A percentile compares a stretch with the other conserved stretches of the same genome.
phyloP scores from a whole-genome alignment of 331 rosid species.

The Malus hybrid region DNA sequence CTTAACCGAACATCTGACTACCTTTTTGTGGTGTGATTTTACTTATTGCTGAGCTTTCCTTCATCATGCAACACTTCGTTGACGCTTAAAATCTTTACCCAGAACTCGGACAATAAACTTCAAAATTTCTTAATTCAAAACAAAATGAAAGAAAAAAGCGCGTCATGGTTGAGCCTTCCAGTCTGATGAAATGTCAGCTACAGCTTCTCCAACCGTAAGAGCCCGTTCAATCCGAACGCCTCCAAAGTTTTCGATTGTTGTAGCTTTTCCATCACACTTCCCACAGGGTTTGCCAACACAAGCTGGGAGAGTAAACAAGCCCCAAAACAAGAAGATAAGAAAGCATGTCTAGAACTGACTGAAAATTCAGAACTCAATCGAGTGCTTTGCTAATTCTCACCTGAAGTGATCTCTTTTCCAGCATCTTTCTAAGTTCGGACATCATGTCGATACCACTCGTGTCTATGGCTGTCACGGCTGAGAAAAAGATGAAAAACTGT shows the following conservation, averaged over 20 bases:
- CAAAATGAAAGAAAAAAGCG: not conserved
- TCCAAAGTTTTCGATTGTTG: constrained; percentile 61
- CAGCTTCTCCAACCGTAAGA: constrained; percentile 90
- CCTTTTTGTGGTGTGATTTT: not conserved
- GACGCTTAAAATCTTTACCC: not conserved
- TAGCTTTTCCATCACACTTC: constrained; percentile 79
- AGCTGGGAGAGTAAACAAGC: constrained; percentile 35
- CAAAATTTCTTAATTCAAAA: not conserved
- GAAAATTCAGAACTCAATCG: not conserved
- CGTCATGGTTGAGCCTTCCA: constrained; percentile 64
- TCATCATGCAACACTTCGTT: not conserved
- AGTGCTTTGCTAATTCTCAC: constrained; percentile 20
- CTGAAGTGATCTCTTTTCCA: constrained; percentile 69
- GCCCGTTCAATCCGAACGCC: constrained; percentile 50
- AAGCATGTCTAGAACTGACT: not conserved
- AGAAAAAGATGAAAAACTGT: not conserved
- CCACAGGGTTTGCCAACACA: constrained; percentile 88
- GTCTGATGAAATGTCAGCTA: constrained; percentile 63
- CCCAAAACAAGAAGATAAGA: not conserved
- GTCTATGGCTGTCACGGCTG: constrained; percentile 93
- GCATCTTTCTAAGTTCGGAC: constrained; percentile 58
- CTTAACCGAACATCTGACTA: not conserved
- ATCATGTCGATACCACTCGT: constrained; percentile 73
- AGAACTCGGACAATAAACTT: not conserved
- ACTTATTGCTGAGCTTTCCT: not conserved